Conservation (phyloP, 805 yeast species). For the Yarrowia osloensis region DNA sequence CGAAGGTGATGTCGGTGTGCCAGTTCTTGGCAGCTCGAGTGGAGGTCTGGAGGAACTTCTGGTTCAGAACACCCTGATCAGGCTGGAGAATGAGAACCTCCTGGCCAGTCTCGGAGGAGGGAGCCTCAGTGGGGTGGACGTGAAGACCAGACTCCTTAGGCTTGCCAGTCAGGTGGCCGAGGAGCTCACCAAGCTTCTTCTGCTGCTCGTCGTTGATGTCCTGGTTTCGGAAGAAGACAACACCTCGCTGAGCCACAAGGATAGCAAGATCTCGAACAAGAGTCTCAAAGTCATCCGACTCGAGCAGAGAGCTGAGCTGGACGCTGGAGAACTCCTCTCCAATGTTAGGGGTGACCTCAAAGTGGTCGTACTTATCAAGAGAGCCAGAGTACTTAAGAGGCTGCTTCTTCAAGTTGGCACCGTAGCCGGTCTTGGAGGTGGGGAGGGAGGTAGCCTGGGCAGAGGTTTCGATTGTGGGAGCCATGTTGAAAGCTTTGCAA, state of each 20-base stretch:
- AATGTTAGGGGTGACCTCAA: slow-evolving; percentile 32
- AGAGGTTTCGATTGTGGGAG: slow-evolving; percentile 28
- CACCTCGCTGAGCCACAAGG: slow-evolving; percentile 51
- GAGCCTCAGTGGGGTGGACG: slow-evolving; percentile 40
- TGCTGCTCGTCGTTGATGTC: slow-evolving; percentile 42
- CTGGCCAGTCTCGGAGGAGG: slow-evolving; percentile 38
- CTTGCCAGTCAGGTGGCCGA: slow-evolving; percentile 39
- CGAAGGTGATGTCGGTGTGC: slow-evolving; percentile 80
- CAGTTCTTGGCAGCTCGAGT: slow-evolving; percentile 46
- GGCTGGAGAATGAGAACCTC: slow-evolving; percentile 39
- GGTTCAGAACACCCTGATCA: slow-evolving; percentile 33
- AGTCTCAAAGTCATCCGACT: slow-evolving; percentile 24
- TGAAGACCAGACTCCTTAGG: slow-evolving; percentile 40
- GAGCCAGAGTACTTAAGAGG: slow-evolving; percentile 31
- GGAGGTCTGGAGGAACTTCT: slow-evolving; percentile 32
- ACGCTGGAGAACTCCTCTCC: slow-evolving; percentile 31
- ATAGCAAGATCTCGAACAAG: slow-evolving; percentile 47
- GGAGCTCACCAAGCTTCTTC: slow-evolving; percentile 37
- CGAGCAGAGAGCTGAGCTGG: slow-evolving; percentile 23
- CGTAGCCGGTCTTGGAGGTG: slow-evolving; percentile 21
- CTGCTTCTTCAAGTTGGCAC: slow-evolving; percentile 28
- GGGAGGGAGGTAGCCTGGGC: slow-evolving; percentile 12
- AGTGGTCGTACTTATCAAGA: slow-evolving; percentile 29
- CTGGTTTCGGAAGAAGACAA: slow-evolving; percentile 54
- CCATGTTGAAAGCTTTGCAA: slow-evolving; percentile 29